Evolutionary conservation across 2,329 filamentous ascomycete species (phyloP).

Genomic region (Ascochyta lentis): DNA sequence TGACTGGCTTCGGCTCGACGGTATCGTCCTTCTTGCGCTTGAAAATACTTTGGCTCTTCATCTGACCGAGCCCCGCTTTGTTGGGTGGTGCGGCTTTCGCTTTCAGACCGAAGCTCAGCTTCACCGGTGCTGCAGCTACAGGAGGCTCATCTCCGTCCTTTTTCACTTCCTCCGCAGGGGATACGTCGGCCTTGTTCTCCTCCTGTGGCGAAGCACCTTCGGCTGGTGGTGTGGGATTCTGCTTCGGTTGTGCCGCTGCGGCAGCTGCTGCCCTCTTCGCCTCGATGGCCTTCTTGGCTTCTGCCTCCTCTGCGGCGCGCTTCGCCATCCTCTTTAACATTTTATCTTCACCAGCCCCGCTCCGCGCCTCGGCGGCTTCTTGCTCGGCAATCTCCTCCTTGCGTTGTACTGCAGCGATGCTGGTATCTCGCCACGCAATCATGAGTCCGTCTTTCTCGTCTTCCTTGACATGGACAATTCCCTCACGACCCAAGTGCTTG

Average conservation of each 20-base stretch:
- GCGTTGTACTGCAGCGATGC: constrained; percentile 79
- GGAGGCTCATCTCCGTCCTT: constrained; percentile 50
- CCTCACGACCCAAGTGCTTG: constrained; percentile 83
- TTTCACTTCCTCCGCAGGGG: constrained; percentile 76
- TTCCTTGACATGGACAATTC: constrained; percentile 82
- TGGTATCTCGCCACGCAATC: constrained; percentile 90
- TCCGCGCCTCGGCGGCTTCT: constrained; percentile 86
- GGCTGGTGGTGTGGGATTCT: constrained; percentile 39
- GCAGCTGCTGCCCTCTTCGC: constrained; percentile 55
- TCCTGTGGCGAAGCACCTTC: constrained; percentile 38
- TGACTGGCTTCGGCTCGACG: constrained; percentile 37
- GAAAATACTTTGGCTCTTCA: constrained; percentile 48
- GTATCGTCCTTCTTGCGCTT: constrained; percentile 42
- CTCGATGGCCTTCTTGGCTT: constrained; percentile 45
- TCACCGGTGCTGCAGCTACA: constrained; percentile 37
- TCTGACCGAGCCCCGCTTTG: constrained; percentile 38
- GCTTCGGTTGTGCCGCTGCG: constrained; percentile 41
- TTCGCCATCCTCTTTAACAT: constrained; percentile 84
- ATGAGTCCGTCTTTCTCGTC: constrained; percentile 87
- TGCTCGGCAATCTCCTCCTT: constrained; percentile 82
- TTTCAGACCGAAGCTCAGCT: constrained; percentile 44
- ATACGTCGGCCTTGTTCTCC: constrained; percentile 47
- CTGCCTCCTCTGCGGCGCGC: constrained; percentile 68
- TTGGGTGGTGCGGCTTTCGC: constrained; percentile 34
- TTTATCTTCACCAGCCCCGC: constrained; percentile 86